These are phyloP conservation scores for Sphaceloma murrayae DNA, from an alignment of 2,329 filamentous ascomycete species.

Conservation along the genomic window DNA sequence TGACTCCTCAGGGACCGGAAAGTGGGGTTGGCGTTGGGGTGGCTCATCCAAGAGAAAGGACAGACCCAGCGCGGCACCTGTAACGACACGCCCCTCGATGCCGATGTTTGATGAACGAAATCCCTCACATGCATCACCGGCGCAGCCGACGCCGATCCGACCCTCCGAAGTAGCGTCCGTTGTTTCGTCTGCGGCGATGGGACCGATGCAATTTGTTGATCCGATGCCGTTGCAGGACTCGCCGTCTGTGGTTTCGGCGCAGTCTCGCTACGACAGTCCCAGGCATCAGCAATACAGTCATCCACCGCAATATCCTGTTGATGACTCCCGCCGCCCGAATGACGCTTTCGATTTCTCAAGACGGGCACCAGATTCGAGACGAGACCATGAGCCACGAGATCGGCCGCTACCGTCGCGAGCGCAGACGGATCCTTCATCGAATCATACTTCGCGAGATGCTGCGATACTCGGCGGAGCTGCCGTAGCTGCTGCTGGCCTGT, in stretches of 20 bases:
- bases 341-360: background rate
- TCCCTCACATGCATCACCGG: slow-evolving; percentile 5
- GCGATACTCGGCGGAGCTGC: slow-evolving; percentile 37
- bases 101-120: background rate
- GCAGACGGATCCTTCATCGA: slow-evolving; percentile 19
- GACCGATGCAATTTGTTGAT: slow-evolving; percentile 54
- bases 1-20: slow-evolving; percentile 44
- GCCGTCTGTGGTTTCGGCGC: slow-evolving; percentile 47
- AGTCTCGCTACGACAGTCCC: background rate
- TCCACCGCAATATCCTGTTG: background rate
- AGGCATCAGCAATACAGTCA: background rate
- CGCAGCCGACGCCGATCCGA: slow-evolving; percentile 1
- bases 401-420: background rate
- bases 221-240: slow-evolving; percentile 59
- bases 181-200: slow-evolving; percentile 32
- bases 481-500: slow-evolving; percentile 29
- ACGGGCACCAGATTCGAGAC: no score
- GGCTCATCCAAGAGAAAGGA: slow-evolving; percentile 36
- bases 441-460: slow-evolving; percentile 28
- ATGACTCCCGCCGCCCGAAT: background rate
- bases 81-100: slow-evolving; percentile 8
- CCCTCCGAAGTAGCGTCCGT: slow-evolving; percentile 7
- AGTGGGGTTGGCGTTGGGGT: slow-evolving; percentile 55
- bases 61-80: slow-evolving; percentile 16
- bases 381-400: background rate